Evolutionary conservation across 345 rosid species (phyloP), one percentile per base, ranked within the genome.

Genomic region (Triadica sebifera): DNA sequence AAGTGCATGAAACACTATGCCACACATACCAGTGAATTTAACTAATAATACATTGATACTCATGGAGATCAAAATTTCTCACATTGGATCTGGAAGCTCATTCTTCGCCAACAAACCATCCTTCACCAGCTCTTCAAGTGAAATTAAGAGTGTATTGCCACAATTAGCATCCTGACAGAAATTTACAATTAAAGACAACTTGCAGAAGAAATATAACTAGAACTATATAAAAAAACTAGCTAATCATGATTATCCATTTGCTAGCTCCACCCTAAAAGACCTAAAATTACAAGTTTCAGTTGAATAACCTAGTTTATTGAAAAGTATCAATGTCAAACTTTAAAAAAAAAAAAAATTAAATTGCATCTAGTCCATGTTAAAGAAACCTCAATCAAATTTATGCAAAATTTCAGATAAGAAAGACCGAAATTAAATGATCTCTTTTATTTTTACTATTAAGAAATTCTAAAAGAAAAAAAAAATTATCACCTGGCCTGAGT

Each of bases 101-200:
- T 88, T 85, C 59, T 81, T 82, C 50, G 63, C 62, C 60, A 94
- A 75, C 78, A 94, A 86, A 38, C 97, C 97, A 72, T 92, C 97
- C 72, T 85, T 88, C 0, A 91, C 93, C 70, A 92, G 97, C 90
- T 94, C 97, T 56, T 89, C 95, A 29, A 94, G 91, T 49, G 97
- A 94, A 83, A 94, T 94, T 87, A 94, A 86, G 69, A 94, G 84
- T 22, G 91, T 89, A 60, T 90, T 94, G 24, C 97, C 98, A 78
- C 97, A 94, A 78, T 94, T 92, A 37, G 98, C 98, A 82, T 94
- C 98, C 98, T 94, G 84, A 53, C 78, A 75, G 25, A 62, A 60
- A 61, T 16, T 37, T 38, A 73, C 5, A 24, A 25, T 19, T 24
- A 53, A 66, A 25, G 15, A 22, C 10, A 24, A 53, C 22, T 37